Percentiles rank a stretch among this genome's conserved stretches.
phyloP scores from a whole-genome alignment of 208 protist species.

The Leishmania mexicana region DNA sequence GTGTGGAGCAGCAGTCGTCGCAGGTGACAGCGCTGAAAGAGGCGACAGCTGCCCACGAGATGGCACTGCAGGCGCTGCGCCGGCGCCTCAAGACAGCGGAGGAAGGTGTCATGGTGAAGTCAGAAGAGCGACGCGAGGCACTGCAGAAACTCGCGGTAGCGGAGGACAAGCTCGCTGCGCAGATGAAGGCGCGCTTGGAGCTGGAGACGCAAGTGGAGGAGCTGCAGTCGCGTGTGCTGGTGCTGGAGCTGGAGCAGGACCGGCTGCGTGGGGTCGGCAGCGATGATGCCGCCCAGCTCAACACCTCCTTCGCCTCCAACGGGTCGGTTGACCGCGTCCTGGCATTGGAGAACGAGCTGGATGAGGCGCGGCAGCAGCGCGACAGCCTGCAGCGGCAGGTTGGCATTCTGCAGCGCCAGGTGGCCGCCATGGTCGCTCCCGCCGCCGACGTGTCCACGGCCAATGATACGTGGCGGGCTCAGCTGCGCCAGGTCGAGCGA shows the following conservation, averaged over 20 bases:
- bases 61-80: slow-evolving; percentile 48
- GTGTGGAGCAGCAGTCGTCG: slow-evolving; percentile 48
- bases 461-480: slow-evolving; percentile 46
- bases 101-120: slow-evolving; percentile 50
- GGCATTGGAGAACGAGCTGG: slow-evolving; percentile 70
- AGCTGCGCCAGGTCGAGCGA: slow-evolving; percentile 62
- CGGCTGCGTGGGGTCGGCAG: slow-evolving; percentile 31
- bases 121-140: slow-evolving; percentile 53
- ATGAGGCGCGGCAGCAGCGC: slow-evolving; percentile 58
- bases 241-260: slow-evolving; percentile 35
- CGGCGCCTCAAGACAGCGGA: slow-evolving; percentile 54
- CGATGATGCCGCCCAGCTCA: slow-evolving; percentile 30
- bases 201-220: slow-evolving; percentile 66
- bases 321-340: slow-evolving; percentile 65
- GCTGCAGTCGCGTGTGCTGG: slow-evolving; percentile 47
- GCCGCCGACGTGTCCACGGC: slow-evolving; percentile 31
- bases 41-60: slow-evolving; percentile 54
- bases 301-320: slow-evolving; percentile 61
- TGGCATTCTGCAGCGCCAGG: slow-evolving; percentile 55
- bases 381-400: slow-evolving; percentile 64
- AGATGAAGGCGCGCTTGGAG: slow-evolving; percentile 43
- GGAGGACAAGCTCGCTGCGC: slow-evolving; percentile 57
- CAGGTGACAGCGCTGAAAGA: slow-evolving; percentile 56
- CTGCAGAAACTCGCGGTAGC: slow-evolving; percentile 51
- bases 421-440: slow-evolving; percentile 41